Evolutionary conservation across 495 filamentous ascomycete genomes (phyloP).

Genomic region (Aspergillus ellipticus): DNA sequence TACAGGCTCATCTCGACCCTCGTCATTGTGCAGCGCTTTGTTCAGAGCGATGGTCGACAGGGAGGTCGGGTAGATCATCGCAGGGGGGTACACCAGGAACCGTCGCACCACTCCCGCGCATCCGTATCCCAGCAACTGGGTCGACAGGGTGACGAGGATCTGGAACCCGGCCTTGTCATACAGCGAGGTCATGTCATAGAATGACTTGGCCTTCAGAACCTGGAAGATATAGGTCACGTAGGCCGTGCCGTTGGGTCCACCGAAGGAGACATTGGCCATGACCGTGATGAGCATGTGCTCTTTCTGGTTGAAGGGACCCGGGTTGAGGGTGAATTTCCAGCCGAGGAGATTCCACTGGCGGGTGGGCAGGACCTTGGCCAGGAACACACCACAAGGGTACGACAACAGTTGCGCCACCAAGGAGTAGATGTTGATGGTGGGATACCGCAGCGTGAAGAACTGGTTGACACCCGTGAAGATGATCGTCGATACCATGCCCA

Average conservation of each 20-base stretch:
- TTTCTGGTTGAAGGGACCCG: conserved; percentile 48
- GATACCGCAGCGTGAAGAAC: conserved; percentile 67
- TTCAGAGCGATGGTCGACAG: conserved; percentile 56
- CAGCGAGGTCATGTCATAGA: neutral
- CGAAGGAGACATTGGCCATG: conserved; percentile 38
- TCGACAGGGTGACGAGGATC: conserved; percentile 25
- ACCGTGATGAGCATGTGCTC: conserved; percentile 55
- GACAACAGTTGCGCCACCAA: conserved; percentile 60
- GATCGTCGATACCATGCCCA: conserved; percentile 54
- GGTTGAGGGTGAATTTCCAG: conserved; percentile 45
- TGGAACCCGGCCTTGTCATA: neutral
- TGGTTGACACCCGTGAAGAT: conserved; percentile 59
- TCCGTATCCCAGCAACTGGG: conserved; percentile 51
- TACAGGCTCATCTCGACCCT: neutral
- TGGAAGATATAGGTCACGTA: neutral
- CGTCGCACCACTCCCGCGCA: conserved; percentile 42
- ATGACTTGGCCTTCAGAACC: neutral
- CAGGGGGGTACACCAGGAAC: conserved; percentile 49
- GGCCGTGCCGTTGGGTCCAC: neutral
- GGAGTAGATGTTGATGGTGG: conserved; percentile 58
- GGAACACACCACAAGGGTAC: conserved; percentile 36
- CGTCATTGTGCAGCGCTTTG: neutral
- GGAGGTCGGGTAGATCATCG: conserved; percentile 62
- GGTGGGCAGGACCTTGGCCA: neutral
- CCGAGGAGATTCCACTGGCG: conserved; percentile 33